Evolutionary conservation across 176 grass and related monocot species (phyloP).

Genomic region (Zoysia pacifica): DNA sequence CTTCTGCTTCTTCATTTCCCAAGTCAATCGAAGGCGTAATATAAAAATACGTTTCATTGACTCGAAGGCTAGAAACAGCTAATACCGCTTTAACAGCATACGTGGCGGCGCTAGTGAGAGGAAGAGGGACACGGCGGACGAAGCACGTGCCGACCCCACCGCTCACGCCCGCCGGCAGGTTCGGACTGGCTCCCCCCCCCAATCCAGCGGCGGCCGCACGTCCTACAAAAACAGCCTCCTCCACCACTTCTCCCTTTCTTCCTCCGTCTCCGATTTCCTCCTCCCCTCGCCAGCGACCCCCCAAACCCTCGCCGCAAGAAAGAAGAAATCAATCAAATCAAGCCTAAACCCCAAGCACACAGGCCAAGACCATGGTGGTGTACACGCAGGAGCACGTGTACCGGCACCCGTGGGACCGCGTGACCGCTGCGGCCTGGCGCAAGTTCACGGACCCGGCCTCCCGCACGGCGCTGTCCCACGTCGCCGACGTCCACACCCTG

Average conservation of each 20-base stretch:
- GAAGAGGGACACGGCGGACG: background rate
- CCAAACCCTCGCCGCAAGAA: conserved; percentile 45
- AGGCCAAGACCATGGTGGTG: conserved; percentile 50
- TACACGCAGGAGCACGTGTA: conserved; percentile 96
- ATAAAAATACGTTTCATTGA: fast-evolving
- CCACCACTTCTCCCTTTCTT: background rate
- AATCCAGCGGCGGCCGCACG: conserved; percentile 38
- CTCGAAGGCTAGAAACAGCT: background rate
- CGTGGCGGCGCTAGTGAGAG: background rate
- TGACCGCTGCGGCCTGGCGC: conserved; percentile 90
- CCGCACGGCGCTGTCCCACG: conserved; percentile 64
- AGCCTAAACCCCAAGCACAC: conserved; percentile 23
- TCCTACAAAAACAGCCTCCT: background rate
- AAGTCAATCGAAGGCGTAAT: conserved; percentile 25
- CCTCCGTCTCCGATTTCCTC: background rate
- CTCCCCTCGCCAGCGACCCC: conserved; percentile 4
- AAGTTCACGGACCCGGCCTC: conserved; percentile 95
- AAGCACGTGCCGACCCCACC: background rate
- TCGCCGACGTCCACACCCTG: conserved; percentile 90
- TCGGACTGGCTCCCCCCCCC: conserved; percentile 44
- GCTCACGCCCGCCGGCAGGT: conserved; percentile 1
- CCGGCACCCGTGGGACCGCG: conserved; percentile 93
- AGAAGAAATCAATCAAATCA: conserved; percentile 33
- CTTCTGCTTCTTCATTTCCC: background rate
- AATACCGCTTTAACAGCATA: background rate